phyloP scores from a whole-genome alignment of 73 alveolate genomes.

The Paramecium bursaria region DNA sequence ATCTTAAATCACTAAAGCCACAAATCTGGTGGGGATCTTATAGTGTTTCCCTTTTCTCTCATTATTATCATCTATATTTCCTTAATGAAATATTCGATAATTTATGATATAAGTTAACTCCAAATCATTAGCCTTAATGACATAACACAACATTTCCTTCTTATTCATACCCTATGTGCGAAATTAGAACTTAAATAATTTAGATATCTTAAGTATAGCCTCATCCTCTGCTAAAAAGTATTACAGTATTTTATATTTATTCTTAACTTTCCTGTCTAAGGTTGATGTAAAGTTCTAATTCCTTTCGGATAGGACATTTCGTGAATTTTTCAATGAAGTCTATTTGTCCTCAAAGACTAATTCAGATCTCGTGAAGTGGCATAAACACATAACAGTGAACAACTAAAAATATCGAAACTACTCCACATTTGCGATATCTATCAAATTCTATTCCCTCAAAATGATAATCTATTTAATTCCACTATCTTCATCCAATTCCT shows the following conservation, averaged over 20 bases:
- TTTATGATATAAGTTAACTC: conserved; percentile 29
- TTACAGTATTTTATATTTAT: conserved; percentile 12
- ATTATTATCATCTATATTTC: conserved; percentile 36
- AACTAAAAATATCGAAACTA: conserved; percentile 37
- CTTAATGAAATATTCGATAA: conserved; percentile 53
- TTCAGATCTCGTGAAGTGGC: conserved; percentile 52
- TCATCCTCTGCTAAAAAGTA: conserved; percentile 59
- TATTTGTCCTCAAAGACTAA: neutral
- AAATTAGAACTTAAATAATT: conserved; percentile 18
- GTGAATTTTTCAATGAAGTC: conserved; percentile 8
- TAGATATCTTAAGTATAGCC: conserved; percentile 30
- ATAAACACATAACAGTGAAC: conserved; percentile 19
- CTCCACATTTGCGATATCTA: neutral
- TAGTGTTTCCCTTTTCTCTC: neutral
- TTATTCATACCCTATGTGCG: conserved; percentile 23
- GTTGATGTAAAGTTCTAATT: too few relatives aligned
- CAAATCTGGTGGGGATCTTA: conserved; percentile 49
- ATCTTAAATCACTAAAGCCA: conserved; percentile 45
- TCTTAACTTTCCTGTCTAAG: neutral
- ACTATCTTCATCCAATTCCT: conserved; percentile 43
- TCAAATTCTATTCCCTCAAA: conserved; percentile 10
- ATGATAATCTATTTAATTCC: conserved; percentile 19
- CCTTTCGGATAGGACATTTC: conserved; percentile 2
- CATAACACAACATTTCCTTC: conserved; percentile 27
- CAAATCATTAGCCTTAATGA: conserved; percentile 21